Evolutionary conservation across 495 filamentous ascomycete species (phyloP).

Genomic region (Glarea lozoyensis): DNA sequence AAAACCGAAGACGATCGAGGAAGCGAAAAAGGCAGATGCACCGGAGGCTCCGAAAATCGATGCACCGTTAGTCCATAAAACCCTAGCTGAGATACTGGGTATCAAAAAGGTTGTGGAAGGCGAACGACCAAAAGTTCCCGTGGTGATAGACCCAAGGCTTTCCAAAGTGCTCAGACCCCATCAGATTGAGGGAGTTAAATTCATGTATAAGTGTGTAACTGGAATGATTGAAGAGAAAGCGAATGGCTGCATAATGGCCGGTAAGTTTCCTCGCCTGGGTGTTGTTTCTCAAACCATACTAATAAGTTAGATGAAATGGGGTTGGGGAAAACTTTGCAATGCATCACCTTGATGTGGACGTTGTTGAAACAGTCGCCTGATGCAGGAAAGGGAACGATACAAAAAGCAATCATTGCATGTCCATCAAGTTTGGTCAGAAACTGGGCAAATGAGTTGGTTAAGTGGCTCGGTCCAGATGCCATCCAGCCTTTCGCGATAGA

Average conservation of each 20-base stretch:
- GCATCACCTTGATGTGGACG: conserved; percentile 80
- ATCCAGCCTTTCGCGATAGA: conserved; percentile 94
- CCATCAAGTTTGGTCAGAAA: conserved; percentile 94
- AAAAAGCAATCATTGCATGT: conserved; percentile 98
- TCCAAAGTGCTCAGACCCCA: conserved; percentile 90
- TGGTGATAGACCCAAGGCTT: conserved; percentile 90
- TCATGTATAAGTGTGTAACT: conserved; percentile 88
- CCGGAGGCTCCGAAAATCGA: conserved; percentile 52
- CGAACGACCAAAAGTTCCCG: conserved; percentile 80
- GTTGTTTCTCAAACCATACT: too few species aligned
- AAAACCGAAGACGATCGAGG: conserved; percentile 50
- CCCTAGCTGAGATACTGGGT: conserved; percentile 89
- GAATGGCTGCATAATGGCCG: conserved; percentile 99
- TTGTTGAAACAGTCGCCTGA: conserved; percentile 91
- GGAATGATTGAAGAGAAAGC: conserved; percentile 90
- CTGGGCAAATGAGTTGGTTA: conserved; percentile 92
- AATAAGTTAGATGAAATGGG: conserved; percentile 99
- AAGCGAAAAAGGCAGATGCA: conserved; percentile 32
- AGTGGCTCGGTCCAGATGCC: conserved; percentile 92
- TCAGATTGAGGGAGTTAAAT: conserved; percentile 98
- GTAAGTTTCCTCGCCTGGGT: too few species aligned
- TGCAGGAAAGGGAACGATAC: conserved; percentile 84
- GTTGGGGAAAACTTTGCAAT: conserved; percentile 80
- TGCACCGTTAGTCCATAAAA: conserved; percentile 81
- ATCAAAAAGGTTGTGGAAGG: conserved; percentile 81